Percentiles rank a stretch among this genome's conserved stretches.
Conservation (phyloP, 371 early-diverging fungal species). For the Funneliformis caledonium region DNA sequence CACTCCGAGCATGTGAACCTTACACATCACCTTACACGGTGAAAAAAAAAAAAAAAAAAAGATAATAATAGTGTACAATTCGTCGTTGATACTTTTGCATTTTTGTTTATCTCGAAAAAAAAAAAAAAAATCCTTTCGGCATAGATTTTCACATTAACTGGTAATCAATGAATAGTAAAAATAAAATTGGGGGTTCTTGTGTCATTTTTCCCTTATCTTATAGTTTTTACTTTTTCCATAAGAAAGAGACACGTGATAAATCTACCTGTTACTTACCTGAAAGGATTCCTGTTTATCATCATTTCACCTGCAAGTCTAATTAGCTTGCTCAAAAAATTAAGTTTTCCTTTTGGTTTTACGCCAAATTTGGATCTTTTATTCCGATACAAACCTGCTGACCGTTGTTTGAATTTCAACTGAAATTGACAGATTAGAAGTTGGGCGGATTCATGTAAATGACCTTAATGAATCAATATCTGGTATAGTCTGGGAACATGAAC, state of each 20-base stretch:
- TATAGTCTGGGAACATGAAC: no score
- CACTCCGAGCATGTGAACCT: neutral
- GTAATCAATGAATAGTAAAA: neutral
- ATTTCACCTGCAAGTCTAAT: neutral
- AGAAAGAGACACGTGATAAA: neutral
- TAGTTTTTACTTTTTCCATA: neutral
- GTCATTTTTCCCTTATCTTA: neutral
- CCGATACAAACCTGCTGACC: neutral
- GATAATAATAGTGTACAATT: neutral
- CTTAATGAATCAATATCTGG: neutral
- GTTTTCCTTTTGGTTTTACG: neutral
- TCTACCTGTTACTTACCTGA: neutral
- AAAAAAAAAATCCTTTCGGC: neutral
- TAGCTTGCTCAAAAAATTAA: neutral
- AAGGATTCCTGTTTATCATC: neutral
- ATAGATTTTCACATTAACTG: neutral
- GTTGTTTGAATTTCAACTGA: no score
- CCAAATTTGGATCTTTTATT: neutral
- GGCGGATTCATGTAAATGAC: no score
- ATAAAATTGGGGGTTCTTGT: no score
- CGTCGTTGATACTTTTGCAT: neutral
- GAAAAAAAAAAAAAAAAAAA: no score
- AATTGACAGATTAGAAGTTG: no score
- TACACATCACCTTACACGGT: neutral
- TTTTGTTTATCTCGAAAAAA: no score